These are phyloP conservation scores for Scheffersomyces amazonensis DNA, from an alignment of 805 yeast species.

Conservation along the genomic window DNA sequence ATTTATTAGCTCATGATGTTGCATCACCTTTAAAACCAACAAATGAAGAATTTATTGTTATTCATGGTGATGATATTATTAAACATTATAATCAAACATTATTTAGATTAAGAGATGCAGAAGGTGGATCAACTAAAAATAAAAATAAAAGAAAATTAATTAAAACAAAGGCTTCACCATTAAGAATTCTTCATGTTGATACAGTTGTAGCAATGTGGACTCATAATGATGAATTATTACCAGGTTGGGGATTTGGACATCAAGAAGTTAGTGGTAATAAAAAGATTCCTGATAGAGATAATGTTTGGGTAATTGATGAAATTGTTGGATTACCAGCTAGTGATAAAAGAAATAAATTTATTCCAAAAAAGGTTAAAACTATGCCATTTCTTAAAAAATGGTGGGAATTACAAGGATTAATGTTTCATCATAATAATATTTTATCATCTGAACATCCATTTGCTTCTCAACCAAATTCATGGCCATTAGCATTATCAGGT, in stretches of 20 bases:
- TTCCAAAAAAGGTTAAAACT: slow-evolving; percentile 59
- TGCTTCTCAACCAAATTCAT: slow-evolving; percentile 85
- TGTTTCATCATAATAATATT: slow-evolving; percentile 92
- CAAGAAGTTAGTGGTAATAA: slow-evolving; percentile 96
- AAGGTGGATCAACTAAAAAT: slow-evolving; percentile 39
- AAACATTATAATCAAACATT: slow-evolving; percentile 66
- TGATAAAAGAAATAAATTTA: slow-evolving; percentile 61
- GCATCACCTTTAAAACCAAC: slow-evolving; percentile 91
- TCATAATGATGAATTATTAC: slow-evolving; percentile 75
- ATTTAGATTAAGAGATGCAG: slow-evolving; percentile 59
- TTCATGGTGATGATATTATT: slow-evolving; percentile 55
- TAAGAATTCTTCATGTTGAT: slow-evolving; percentile 76
- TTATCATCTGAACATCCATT: slow-evolving; percentile 89
- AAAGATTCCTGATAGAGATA: slow-evolving; percentile 62
- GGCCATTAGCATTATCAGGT: slow-evolving; percentile 90
- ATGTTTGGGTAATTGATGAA: slow-evolving; percentile 73
- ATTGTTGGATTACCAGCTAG: slow-evolving; percentile 53
- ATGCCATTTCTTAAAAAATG: slow-evolving; percentile 82
- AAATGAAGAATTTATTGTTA: slow-evolving; percentile 90
- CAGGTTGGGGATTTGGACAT: slow-evolving; percentile 93
- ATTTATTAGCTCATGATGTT: slow-evolving; percentile 86
- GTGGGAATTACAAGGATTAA: slow-evolving; percentile 80
- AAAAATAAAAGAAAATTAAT: slow-evolving; percentile 47
- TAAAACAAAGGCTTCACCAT: slow-evolving; percentile 66
- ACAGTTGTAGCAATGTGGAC: slow-evolving; percentile 95